phyloP scores from a whole-genome alignment of 768 basidiomycete genomes.

The Pleurotus eryngii region DNA sequence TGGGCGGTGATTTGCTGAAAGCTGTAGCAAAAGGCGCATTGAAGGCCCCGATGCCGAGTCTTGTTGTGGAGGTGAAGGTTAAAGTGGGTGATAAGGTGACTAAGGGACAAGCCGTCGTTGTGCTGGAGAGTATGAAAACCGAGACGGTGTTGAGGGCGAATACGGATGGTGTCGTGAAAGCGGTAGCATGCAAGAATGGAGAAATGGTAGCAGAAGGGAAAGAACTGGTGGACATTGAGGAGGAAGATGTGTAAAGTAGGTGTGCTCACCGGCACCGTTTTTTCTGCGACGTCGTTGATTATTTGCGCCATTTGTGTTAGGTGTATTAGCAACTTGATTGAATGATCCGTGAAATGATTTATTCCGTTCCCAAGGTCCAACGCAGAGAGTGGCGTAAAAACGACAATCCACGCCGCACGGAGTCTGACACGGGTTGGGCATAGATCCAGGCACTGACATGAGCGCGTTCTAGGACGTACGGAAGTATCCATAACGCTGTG shows the following conservation, averaged over 20 bases:
- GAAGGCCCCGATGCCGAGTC: conserved; percentile 89
- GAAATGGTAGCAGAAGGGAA: conserved; percentile 90
- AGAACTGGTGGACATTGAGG: conserved; percentile 70
- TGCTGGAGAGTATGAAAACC: conserved; percentile 97
- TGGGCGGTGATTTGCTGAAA: conserved; percentile 56
- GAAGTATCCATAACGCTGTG: background rate
- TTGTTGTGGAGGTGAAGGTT: conserved; percentile 86
- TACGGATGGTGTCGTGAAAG: conserved; percentile 62
- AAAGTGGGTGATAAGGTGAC: conserved; percentile 73
- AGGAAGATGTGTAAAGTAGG: conserved; percentile 22
- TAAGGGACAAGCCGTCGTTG: conserved; percentile 76
- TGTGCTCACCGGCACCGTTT: background rate
- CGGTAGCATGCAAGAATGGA: conserved; percentile 75
- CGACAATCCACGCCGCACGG: background rate
- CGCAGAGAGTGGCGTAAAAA: too few relatives aligned
- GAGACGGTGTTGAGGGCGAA: conserved; percentile 83
- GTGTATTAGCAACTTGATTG: too few relatives aligned
- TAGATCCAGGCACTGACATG: too few relatives aligned
- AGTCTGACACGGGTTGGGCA: background rate
- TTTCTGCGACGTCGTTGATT: too few relatives aligned
- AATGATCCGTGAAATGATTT: too few relatives aligned
- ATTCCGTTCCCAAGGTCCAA: too few relatives aligned
- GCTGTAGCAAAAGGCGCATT: conserved; percentile 57
- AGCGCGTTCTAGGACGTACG: too few relatives aligned
- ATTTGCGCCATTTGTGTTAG: too few relatives aligned